These are phyloP conservation scores for Actinomortierella wolfii DNA, from an alignment of 371 early-diverging fungal genomes.

Conservation along the genomic window DNA sequence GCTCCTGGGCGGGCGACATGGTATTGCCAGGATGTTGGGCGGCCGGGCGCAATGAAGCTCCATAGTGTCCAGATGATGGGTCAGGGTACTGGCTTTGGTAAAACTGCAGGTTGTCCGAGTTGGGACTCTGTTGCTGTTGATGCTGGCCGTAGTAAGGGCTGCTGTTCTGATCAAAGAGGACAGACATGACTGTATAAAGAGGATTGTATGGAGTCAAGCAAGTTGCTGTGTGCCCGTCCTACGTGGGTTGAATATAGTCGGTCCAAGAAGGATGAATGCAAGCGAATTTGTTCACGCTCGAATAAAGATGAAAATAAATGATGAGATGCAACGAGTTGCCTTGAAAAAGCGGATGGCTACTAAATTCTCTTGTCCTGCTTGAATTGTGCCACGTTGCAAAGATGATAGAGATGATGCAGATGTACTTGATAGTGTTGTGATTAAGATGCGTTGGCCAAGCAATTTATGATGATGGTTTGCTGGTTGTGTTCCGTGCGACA, in stretches of 20 bases:
- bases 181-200: slow-evolving; percentile 40
- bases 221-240: not conserved
- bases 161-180: slow-evolving; percentile 54
- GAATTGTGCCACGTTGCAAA: too few relatives aligned
- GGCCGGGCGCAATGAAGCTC: slow-evolving; percentile 44
- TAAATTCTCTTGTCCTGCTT: too few relatives aligned
- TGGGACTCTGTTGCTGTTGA: slow-evolving; percentile 22
- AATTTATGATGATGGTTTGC: too few relatives aligned
- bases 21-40: slow-evolving; percentile 50
- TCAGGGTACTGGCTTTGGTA: slow-evolving; percentile 69
- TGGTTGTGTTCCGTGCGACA: too few relatives aligned
- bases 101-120: slow-evolving; percentile 62
- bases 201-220: too few relatives aligned
- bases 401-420: too few relatives aligned
- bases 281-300: too few relatives aligned
- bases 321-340: not conserved
- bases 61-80: slow-evolving; percentile 52
- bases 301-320: not conserved
- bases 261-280: not conserved
- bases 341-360: not conserved
- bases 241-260: not conserved
- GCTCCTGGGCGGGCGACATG: slow-evolving; percentile 52
- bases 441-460: too few relatives aligned
- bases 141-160: slow-evolving; percentile 46
- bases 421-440: too few relatives aligned